A percentile compares a stretch with the other conserved stretches of the same genome.
These are phyloP conservation scores for Pezicula neosporulosa DNA, from an alignment of 2,329 filamentous ascomycete genomes.

Conservation along the genomic window DNA sequence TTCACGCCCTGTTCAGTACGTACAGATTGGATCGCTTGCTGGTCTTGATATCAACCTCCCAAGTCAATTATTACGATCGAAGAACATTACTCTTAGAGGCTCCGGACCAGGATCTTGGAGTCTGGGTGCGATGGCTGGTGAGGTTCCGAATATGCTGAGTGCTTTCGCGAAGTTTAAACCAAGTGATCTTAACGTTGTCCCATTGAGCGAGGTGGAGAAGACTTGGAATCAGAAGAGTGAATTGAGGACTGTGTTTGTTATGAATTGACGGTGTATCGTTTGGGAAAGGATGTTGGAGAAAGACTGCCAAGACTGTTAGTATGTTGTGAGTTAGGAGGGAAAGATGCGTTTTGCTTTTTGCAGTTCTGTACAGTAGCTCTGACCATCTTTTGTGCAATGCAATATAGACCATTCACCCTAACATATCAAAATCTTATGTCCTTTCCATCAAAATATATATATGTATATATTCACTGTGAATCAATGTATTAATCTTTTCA, in stretches of 20 bases:
- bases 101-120: slow-evolving; percentile 42
- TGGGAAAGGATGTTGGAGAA: no score
- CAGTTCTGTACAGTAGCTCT: no score
- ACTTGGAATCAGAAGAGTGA: slow-evolving; percentile 26
- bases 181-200: slow-evolving; percentile 18
- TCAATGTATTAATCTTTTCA: no score
- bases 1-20: slow-evolving; percentile 44
- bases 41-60: slow-evolving; percentile 24
- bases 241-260: slow-evolving; percentile 5
- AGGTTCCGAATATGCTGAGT: slow-evolving; percentile 27
- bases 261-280: no score
- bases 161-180: slow-evolving; percentile 29
- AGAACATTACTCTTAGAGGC: slow-evolving; percentile 44
- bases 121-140: slow-evolving; percentile 25
- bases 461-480: no score
- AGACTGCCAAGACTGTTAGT: no score
- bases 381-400: no score
- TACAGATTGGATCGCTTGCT: slow-evolving; percentile 47
- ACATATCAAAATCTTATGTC: no score
- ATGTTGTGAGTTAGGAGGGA: no score
- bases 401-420: no score
- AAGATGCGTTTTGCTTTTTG: no score
- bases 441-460: no score
- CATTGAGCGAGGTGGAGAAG: slow-evolving; percentile 29
- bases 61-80: slow-evolving; percentile 40